A percentile compares a stretch with the other conserved stretches of the same genome.
Evolutionary conservation across 768 basidiomycete genomes (phyloP).

Genomic region (Phylloporus rhodoxanthus): DNA sequence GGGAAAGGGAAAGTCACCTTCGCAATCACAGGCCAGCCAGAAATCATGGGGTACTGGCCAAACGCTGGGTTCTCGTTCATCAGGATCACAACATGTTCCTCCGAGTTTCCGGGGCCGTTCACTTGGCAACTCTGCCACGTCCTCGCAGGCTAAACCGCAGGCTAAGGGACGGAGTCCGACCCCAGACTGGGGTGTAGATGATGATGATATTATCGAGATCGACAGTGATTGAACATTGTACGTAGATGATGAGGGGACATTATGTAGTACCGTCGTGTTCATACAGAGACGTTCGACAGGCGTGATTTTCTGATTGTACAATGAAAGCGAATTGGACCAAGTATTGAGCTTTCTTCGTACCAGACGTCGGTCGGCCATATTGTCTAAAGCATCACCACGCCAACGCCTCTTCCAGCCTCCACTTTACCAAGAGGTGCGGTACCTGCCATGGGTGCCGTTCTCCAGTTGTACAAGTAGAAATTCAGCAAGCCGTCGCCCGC

Average conservation of each 20-base stretch:
- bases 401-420: constrained; percentile 74
- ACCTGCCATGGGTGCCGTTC: constrained; percentile 75
- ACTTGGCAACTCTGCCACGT: constrained; percentile 43
- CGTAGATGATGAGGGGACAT: not conserved
- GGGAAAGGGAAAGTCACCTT: constrained; percentile 49
- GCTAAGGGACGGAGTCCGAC: constrained; percentile 50
- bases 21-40: constrained; percentile 27
- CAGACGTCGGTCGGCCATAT: not conserved
- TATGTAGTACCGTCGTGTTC: constrained; percentile 6
- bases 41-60: constrained; percentile 46
- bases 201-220: constrained; percentile 78
- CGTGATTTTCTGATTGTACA: constrained; percentile 1
- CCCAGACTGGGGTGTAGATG: constrained; percentile 82
- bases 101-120: constrained; percentile 32
- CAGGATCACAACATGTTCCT: constrained; percentile 24
- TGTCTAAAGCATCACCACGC: constrained; percentile 85
- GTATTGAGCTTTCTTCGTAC: not conserved
- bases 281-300: not conserved
- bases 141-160: constrained; percentile 33
- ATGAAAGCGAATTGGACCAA: not conserved
- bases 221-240: constrained; percentile 59
- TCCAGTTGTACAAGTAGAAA: constrained; percentile 95
- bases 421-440: constrained; percentile 43
- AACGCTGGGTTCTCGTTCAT: constrained; percentile 38
- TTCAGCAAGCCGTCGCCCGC: constrained; percentile 86